Evolutionary conservation across 2,329 filamentous ascomycete species (phyloP), one percentile per base, ranked within the genome.

Genomic region (Xylaria multiplex): DNA sequence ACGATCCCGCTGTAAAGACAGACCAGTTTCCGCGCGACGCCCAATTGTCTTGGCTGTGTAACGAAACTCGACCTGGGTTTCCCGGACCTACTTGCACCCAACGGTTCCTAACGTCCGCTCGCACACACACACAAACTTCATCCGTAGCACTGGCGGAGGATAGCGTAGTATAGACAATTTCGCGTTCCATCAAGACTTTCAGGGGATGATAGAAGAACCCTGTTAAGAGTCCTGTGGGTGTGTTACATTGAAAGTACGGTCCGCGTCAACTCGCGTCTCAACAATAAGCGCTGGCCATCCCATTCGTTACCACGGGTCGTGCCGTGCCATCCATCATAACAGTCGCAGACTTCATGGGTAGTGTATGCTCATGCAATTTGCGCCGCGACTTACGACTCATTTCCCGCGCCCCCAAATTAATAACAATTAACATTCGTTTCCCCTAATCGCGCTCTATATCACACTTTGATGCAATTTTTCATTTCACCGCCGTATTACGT

Each of bases 291-390:
- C 55, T 27, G 40, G 37, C 13, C 43, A 45, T 48, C 60, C 42
- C 50, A 67, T 67, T 64, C 59, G 59, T 59, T 64, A 59, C 64
- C 64, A 37, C 40, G 40, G 35, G 49, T 42, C 54, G 35, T 46
- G 43, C 59, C 37, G 55, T 64, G 53, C 56, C 56, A 42, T 60
- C 16, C 55, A 40, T 40, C 40, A 59, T 55, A 49, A 16, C 48
- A 40, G 48, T 49, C 43, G n/a, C 42, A 37, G n/a, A 24, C 43
- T 48, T 48, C 27, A 32, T 58, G n/a, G 42, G 14, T 35, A 9
- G n/a, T 24, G 14, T 35, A 9, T 30, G 43, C 43, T 45, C 40
- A 37, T 35, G 46, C 53, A 46, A 62, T 52, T 40, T 42, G 46
- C 53, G 58, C 43, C 27, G 45, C 27, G 45, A 24, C 52, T 13